These are phyloP conservation scores for Clavispora phyllophila DNA, from an alignment of 805 yeast species.

Conservation along the genomic window DNA sequence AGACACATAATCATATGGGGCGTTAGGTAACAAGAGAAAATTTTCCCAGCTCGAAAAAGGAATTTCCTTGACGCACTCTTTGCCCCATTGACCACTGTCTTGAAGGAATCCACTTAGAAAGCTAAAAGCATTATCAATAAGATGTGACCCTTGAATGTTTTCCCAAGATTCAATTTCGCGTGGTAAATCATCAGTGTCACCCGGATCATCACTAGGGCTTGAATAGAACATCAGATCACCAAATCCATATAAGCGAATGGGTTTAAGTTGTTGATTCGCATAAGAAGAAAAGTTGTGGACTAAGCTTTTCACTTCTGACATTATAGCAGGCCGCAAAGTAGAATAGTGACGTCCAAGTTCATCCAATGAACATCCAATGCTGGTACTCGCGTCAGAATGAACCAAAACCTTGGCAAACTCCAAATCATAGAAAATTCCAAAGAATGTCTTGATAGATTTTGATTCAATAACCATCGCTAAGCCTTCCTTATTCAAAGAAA, in stretches of 20 bases:
- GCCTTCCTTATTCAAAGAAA: constrained; percentile 74
- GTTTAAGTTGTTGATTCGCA: constrained; percentile 29
- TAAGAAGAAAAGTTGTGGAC: constrained; percentile 40
- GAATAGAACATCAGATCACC: constrained; percentile 29
- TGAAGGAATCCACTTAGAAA: constrained; percentile 50
- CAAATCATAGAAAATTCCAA: constrained; percentile 44
- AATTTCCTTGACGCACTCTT: constrained; percentile 32
- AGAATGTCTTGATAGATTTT: constrained; percentile 38
- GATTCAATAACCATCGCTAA: constrained; percentile 46
- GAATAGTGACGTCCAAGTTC: constrained; percentile 83
- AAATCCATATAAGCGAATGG: constrained; percentile 39
- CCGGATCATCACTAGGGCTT: constrained; percentile 35
- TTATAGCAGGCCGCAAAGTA: constrained; percentile 55
- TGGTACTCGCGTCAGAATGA: constrained; percentile 42
- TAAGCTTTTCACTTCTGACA: constrained; percentile 42
- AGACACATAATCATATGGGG: constrained; percentile 57
- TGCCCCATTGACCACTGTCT: constrained; percentile 46
- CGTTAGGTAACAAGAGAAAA: constrained; percentile 44
- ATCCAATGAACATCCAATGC: constrained; percentile 66
- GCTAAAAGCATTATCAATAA: constrained; percentile 47
- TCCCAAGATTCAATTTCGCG: constrained; percentile 51
- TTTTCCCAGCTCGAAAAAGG: constrained; percentile 42
- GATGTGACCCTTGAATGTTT: constrained; percentile 36
- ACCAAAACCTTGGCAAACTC: constrained; percentile 51
- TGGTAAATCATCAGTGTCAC: constrained; percentile 37